Evolutionary conservation across 2,329 filamentous ascomycete genomes (phyloP).

Genomic region (Trichoderma guizhouense): DNA sequence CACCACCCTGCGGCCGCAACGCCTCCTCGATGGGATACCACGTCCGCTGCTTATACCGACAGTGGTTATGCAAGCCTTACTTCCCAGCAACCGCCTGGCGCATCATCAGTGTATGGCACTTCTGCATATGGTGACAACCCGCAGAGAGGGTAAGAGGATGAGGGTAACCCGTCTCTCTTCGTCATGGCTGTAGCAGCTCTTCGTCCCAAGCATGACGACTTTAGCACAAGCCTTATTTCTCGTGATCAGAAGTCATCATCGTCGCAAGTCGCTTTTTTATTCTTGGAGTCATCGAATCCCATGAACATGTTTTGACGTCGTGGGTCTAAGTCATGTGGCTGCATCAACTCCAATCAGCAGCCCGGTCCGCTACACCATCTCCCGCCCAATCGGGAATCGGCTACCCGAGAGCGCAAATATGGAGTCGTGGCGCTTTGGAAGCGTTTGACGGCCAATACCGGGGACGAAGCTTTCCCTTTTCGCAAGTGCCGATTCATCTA

Average conservation of each 20-base stretch:
- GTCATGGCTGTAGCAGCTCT: background rate
- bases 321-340: constrained; percentile 18
- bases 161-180: background rate
- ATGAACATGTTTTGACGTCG: constrained; percentile 14
- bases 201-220: background rate
- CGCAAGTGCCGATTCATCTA: background rate
- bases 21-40: constrained; percentile 41
- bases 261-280: background rate
- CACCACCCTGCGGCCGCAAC: constrained; percentile 37
- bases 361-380: background rate
- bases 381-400: background rate
- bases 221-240: background rate
- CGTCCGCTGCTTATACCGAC: constrained; percentile 38
- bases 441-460: background rate
- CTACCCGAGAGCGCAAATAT: background rate
- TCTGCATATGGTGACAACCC: constrained; percentile 39
- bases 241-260: background rate
- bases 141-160: constrained; percentile 38
- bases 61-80: constrained; percentile 39
- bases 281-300: constrained; percentile 9
- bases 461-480: background rate
- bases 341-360: background rate
- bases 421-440: background rate
- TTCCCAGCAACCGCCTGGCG: constrained; percentile 33
- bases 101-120: constrained; percentile 40